phyloP scores from a whole-genome alignment of 2,329 filamentous ascomycete species.

The Apiospora hydei region DNA sequence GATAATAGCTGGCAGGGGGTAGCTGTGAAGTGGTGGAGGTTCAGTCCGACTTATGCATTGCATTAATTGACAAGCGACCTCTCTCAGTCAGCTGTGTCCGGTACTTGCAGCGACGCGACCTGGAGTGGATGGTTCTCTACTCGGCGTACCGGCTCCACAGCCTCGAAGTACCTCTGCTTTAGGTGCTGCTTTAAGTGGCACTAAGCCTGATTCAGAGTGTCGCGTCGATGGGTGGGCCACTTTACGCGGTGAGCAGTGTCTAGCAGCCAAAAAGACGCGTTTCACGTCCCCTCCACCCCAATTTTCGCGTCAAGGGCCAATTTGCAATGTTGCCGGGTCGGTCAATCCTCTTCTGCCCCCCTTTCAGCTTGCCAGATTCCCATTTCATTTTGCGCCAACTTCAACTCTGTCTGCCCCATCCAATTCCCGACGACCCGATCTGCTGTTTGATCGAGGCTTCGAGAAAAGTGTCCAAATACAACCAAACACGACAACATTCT shows the following conservation, averaged over 20 bases:
- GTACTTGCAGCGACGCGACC: background rate
- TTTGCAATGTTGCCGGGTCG: background rate
- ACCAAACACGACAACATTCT: background rate
- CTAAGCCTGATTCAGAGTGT: constrained; percentile 1
- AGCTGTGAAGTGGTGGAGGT: constrained; percentile 3
- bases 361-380: background rate
- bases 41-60: background rate
- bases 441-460: background rate
- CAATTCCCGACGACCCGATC: background rate
- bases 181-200: background rate
- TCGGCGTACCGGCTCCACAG: background rate
- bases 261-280: constrained; percentile 6
- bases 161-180: background rate
- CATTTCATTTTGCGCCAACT: background rate
- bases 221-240: constrained; percentile 3
- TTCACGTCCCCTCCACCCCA: constrained; percentile 23
- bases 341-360: constrained; percentile 16
- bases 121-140: background rate
- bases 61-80: constrained; percentile 10
- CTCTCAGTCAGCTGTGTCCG: background rate
- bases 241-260: constrained; percentile 10
- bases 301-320: constrained; percentile 23
- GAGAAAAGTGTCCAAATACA: background rate
- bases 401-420: background rate
- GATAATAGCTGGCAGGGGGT: background rate